Base-by-base conservation (phyloP, 169 alveolate genomes). In the Neospora caninum region DNA sequence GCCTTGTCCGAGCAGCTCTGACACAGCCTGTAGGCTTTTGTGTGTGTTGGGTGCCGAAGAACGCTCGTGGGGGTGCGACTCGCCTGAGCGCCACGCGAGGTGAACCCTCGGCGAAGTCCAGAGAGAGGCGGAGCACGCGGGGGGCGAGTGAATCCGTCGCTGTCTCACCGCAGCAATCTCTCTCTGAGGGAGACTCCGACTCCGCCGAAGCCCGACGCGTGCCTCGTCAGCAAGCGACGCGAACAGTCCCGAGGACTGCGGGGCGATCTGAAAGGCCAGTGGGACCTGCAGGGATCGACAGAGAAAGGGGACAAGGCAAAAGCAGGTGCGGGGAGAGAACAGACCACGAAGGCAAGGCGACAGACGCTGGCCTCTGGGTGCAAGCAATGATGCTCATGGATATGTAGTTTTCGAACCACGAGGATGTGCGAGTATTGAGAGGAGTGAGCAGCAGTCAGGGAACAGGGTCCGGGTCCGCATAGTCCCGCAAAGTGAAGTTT, bases 1-100 rank as follows among this genome's bases (percentile, higher is more conserved):
- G 86, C 4, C 43, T 78, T n/a, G 86, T 78, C 39, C 39, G 86
- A n/a, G 86, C 86, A 16, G 86, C 86, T 4, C 86, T 43, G 86
- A 20, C 10, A n/a, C 86, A 78, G 45, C 86, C 86, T 25, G 43
- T 78, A 38, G 86, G 86, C 7, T 78, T 78, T 78, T 78, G 86
- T 38, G n/a, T n/a, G 43, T 78, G 86, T 22, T 78, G 86, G 86
- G 86, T 78, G 86, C 73, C 31, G 73, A 64, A 64, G 73, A 64
- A 29, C 34, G 16, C 25, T 64, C 73, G 34, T 13, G n/a, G 73
- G 20, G 73, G n/a, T 29, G 73, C 4, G 31, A 27, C 34, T 27
- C 34, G 73, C 18, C 64, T 18, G 73, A 64, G 7, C 1, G 25
- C n/a, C 16, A 29, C 73, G 73, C 34, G 73, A 64, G 31, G n/a